A percentile compares a stretch with the other conserved stretches of the same genome.
phyloP scores from a whole-genome alignment of 2,329 filamentous ascomycete genomes.

The Emydomyces testavorans region DNA sequence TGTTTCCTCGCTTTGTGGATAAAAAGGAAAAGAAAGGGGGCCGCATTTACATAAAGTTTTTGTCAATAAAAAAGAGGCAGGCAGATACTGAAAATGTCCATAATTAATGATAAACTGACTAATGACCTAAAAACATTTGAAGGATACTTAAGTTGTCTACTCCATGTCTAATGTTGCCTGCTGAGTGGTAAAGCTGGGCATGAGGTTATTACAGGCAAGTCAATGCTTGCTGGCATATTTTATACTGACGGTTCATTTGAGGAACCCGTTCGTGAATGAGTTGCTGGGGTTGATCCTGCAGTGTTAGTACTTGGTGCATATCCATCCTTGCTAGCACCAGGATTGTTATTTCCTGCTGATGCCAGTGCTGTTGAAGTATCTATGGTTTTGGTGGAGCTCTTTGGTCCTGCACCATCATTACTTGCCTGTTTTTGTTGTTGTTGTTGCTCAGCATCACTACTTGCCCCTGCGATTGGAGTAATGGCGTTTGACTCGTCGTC shows the following conservation, averaged over 20 bases:
- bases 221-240: too few relatives aligned
- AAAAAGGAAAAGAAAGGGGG: not conserved
- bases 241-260: not conserved
- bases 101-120: too few relatives aligned
- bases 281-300: constrained; percentile 5
- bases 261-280: constrained; percentile 1
- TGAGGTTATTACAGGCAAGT: too few relatives aligned
- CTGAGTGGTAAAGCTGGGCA: too few relatives aligned
- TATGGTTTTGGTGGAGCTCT: not conserved
- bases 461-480: not conserved
- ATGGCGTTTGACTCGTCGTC: not conserved
- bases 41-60: not conserved
- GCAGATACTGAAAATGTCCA: too few relatives aligned
- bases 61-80: too few relatives aligned
- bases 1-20: not conserved
- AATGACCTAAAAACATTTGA: too few relatives aligned
- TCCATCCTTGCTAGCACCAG: not conserved
- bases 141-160: too few relatives aligned
- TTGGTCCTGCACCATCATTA: not conserved
- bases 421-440: not conserved
- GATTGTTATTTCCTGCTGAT: not conserved
- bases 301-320: not conserved
- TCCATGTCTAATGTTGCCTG: too few relatives aligned
- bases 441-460: not conserved
- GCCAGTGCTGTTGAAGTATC: not conserved